These are phyloP conservation scores for Trichocomaceae sp. DNA, from an alignment of 2,329 filamentous ascomycete genomes.

Conservation along the genomic window DNA sequence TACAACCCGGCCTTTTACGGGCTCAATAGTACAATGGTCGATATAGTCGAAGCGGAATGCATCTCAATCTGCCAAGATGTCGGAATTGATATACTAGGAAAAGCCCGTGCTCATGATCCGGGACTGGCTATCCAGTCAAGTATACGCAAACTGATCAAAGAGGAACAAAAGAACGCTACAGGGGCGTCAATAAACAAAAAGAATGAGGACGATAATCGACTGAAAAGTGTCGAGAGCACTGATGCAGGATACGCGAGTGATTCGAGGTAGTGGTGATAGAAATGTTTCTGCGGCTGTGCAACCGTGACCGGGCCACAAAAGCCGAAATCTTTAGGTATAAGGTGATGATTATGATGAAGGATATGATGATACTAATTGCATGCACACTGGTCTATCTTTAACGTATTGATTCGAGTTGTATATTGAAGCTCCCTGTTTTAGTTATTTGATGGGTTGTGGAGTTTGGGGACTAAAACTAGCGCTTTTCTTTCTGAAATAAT, in stretches of 20 bases:
- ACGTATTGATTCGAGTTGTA: background rate
- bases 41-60: constrained; percentile 35
- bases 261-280: background rate
- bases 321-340: background rate
- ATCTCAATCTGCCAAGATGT: constrained; percentile 29
- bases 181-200: constrained; percentile 9
- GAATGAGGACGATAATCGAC: constrained; percentile 9
- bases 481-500: no score
- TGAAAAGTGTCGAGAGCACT: constrained; percentile 30
- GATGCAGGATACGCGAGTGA: constrained; percentile 37
- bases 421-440: background rate
- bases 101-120: constrained; percentile 20
- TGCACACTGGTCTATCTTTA: background rate
- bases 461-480: no score
- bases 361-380: background rate
- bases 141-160: constrained; percentile 18
- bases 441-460: no score
- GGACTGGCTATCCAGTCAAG: constrained; percentile 19
- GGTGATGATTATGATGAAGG: background rate
- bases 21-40: constrained; percentile 31
- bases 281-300: background rate
- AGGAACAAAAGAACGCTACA: constrained; percentile 17
- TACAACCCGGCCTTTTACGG: constrained; percentile 40
- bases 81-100: constrained; percentile 30
- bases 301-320: no score